Conservation (phyloP, 2,329 filamentous ascomycete genomes). For the Claviceps sp. region DNA sequence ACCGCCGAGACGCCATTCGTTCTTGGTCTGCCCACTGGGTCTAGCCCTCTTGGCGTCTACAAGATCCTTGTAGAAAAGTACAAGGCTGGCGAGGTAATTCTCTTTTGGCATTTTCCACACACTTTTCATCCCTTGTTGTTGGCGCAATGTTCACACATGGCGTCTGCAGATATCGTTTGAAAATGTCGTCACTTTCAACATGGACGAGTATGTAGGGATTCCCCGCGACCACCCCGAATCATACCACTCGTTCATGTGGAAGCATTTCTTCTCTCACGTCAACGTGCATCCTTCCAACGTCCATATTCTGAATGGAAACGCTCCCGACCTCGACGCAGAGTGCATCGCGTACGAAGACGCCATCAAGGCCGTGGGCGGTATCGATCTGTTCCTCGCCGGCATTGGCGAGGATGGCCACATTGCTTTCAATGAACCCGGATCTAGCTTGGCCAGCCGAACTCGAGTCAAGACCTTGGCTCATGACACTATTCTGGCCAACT, state of each 20-base stretch:
- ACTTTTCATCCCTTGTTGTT: background rate
- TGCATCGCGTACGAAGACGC: slow-evolving; percentile 68
- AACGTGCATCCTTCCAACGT: slow-evolving; percentile 73
- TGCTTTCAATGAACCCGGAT: slow-evolving; percentile 82
- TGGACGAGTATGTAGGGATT: slow-evolving; percentile 84
- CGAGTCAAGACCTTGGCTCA: slow-evolving; percentile 79
- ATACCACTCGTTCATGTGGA: slow-evolving; percentile 91
- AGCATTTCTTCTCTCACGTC: slow-evolving; percentile 76
- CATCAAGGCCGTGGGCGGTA: slow-evolving; percentile 62
- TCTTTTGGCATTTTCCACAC: background rate
- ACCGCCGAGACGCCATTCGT: slow-evolving; percentile 64
- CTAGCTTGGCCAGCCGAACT: slow-evolving; percentile 62
- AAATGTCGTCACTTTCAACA: slow-evolving; percentile 85
- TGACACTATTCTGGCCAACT: slow-evolving; percentile 77
- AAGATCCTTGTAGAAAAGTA: slow-evolving; percentile 58
- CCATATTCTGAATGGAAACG: slow-evolving; percentile 74
- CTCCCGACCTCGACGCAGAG: slow-evolving; percentile 59
- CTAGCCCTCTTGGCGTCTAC: slow-evolving; percentile 68
- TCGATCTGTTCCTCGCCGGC: slow-evolving; percentile 74
- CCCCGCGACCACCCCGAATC: slow-evolving; percentile 72
- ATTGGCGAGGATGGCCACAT: slow-evolving; percentile 82
- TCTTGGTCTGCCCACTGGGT: slow-evolving; percentile 71
- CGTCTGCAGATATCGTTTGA: slow-evolving; percentile 57
- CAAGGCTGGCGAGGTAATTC: slow-evolving; percentile 45
- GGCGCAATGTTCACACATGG: too few relatives aligned